These are phyloP conservation scores for Verticillium dahliae DNA, from an alignment of 2,329 filamentous ascomycete genomes.

Conservation along the genomic window DNA sequence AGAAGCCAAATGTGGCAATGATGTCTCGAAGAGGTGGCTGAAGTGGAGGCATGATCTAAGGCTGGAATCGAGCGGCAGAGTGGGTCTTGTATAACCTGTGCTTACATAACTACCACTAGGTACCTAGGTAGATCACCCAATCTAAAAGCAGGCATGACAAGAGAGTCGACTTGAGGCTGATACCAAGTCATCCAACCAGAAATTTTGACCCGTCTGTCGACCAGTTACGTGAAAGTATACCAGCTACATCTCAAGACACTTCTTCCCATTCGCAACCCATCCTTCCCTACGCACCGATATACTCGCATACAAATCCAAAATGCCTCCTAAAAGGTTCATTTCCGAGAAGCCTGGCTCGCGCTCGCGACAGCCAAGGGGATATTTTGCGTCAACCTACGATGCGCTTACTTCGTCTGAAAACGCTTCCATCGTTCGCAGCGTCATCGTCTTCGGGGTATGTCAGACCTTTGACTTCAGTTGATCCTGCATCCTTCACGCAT, in stretches of 20 bases:
- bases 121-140: no score
- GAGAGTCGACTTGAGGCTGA: no score
- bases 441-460: constrained; percentile 63
- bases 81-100: no score
- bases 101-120: no score
- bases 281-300: neutral
- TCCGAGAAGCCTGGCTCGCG: constrained; percentile 38
- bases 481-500: neutral
- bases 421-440: constrained; percentile 59
- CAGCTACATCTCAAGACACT: neutral
- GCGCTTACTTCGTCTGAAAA: constrained; percentile 62
- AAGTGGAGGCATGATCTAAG: no score
- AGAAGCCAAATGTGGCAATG: no score
- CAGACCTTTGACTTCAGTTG: neutral
- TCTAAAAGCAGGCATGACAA: no score
- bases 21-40: no score
- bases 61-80: no score
- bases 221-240: neutral
- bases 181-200: no score
- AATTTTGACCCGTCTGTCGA: no score
- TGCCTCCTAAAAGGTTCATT: constrained; percentile 58
- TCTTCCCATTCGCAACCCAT: neutral
- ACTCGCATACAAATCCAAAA: constrained; percentile 21
- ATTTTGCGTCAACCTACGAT: constrained; percentile 52
- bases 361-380: constrained; percentile 41